Base-by-base conservation (phyloP, 495 filamentous ascomycete genomes). In the Penicillium arizonense region DNA sequence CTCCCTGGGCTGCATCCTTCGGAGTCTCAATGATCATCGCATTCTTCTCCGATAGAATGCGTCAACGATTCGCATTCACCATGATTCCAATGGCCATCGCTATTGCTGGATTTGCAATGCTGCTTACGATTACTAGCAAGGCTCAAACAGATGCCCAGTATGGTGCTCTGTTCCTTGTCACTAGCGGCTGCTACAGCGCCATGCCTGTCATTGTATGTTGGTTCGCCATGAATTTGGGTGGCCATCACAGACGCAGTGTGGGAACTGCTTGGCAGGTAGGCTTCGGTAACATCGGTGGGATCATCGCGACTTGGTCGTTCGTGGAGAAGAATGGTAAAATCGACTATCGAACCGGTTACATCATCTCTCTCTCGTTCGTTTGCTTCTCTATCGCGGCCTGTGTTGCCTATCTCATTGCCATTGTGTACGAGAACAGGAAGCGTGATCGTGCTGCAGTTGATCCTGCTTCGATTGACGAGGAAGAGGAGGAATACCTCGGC, bases 191-290 rank as follows among this genome's bases (percentile, higher is more conserved):
- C 28, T 89, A 88, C 60, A 78, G 80, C 45, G 87, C 89, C 8
- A 88, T 93, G 83, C 91, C 90, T 0, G 82, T 96, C 10, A 79
- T 89, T 34, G 82, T 95, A 1, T 97, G 91, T 65, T 98, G 92
- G 91, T 96, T 91, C 70, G 87, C 87, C 55, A 96, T 96, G 83
- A 96, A 96, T 57, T 72, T 96, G 13, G 88, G 88, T 1, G 91
- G 92, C 3, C 93, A 98, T 65, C 88, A 91, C 49, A 80, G 91
- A 1, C 81, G 91, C 13, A 77, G 87, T 36, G 84, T 98, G 3
- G 94, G 91, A 7, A 83, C 84, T 4, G 94, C 89, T 6, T 96
- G 87, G 87, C 91, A 96, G 65, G 75, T 97, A 38, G 91, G 88
- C 0, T 95, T 95, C 57, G 93, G 93, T n/a, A 96, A 97, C 58